Evolutionary conservation across 345 rosid genomes (phyloP), one percentile per base, ranked within the genome.

Genomic region (Angophora floribunda): DNA sequence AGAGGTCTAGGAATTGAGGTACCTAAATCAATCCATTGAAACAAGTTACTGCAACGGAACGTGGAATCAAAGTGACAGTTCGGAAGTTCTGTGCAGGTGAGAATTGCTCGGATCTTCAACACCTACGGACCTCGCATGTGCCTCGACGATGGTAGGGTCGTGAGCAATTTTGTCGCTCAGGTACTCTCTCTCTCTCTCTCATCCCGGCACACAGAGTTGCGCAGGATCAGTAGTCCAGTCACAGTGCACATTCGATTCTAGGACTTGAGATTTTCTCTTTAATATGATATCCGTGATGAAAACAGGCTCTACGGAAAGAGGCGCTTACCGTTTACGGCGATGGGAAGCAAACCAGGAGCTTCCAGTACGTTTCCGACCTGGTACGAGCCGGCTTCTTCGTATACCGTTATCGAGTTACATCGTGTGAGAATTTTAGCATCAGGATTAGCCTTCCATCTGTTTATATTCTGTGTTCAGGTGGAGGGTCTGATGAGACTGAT

Each of bases 321-420:
- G 96, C 98, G n/a, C 85, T 96, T 95, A 96, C 99, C 52, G 99
- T 96, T 9, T 96, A 96, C 79, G 98, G 99, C 44, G 99, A 96
- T 90, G 99, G 99, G 51, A 96, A 96, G 92, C 99, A 96, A 87
- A 96, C 99, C 22, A 92, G 99, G 89, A 96, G 99, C 90, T 96
- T 96, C 91, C 99, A 95, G 90, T 96, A 91, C 89, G 99, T 96
- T 88, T 95, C 99, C 24, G 99, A 96, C 90, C 91, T 96, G 96
- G 98, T 95, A 92, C n/a, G 53, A 21, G 51, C 7, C 2, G 10
- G 51, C 26, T 26, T 87, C 2, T 19, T 41, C 82, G 24, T 75
- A 7, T 9, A 6, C 2, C 26, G 7, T 41, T 3, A 41, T 36
- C 15, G 7, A 19, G 45, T 19, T 41, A 75, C 19, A 6, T 41